These are phyloP conservation scores for Monilinia vaccinii-corymbosi DNA, from an alignment of 2,329 filamentous ascomycete genomes.

Conservation along the genomic window DNA sequence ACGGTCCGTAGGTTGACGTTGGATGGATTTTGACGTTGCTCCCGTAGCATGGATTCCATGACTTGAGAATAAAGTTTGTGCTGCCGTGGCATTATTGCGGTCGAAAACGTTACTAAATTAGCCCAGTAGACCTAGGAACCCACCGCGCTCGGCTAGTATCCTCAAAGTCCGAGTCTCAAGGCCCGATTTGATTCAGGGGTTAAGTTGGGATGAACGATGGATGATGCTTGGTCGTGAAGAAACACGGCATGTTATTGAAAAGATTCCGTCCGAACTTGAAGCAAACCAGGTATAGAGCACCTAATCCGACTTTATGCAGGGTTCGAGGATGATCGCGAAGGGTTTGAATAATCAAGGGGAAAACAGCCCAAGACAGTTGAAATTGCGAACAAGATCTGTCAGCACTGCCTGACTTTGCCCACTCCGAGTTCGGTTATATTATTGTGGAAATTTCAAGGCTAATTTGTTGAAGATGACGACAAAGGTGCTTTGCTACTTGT, in stretches of 20 bases:
- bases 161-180: not conserved
- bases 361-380: not conserved
- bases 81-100: slow-evolving; percentile 2
- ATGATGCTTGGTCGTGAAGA: not conserved
- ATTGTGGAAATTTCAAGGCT: not conserved
- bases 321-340: not conserved
- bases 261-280: not conserved
- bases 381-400: not conserved
- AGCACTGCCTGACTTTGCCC: not conserved
- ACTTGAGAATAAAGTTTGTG: slow-evolving; percentile 3
- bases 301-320: not conserved
- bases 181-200: not conserved
- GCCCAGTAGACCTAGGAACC: not conserved
- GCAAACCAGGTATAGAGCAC: not conserved
- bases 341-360: not conserved
- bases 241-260: not conserved
- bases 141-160: not conserved
- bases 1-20: not conserved
- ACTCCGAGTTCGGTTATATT: not conserved
- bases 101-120: slow-evolving; percentile 2
- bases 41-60: slow-evolving; percentile 3
- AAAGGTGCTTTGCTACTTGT: not conserved
- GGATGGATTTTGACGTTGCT: not conserved
- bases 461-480: slow-evolving; percentile 7
- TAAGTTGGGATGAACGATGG: not conserved